phyloP scores from a whole-genome alignment of 2,329 filamentous ascomycete genomes.

The Tolypocladium tropicale region DNA sequence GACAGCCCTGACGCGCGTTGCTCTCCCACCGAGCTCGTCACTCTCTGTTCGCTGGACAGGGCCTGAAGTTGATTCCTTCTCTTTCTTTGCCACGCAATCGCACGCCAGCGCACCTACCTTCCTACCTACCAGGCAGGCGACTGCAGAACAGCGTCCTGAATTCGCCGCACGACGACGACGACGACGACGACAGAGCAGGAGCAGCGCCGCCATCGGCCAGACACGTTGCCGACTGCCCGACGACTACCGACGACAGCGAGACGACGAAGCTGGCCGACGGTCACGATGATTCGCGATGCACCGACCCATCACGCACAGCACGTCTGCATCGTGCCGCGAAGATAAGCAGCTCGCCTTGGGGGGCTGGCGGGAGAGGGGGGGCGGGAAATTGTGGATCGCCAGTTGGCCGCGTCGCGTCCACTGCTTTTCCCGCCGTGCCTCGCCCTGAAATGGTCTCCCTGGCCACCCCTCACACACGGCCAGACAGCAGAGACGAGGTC shows the following conservation, averaged over 20 bases:
- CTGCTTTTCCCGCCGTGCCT: slow-evolving; percentile 5
- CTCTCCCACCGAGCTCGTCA: neutral
- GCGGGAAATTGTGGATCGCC: slow-evolving; percentile 9
- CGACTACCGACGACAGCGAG: neutral
- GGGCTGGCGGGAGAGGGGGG: slow-evolving; percentile 4
- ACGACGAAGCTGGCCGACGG: neutral
- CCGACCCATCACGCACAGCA: neutral
- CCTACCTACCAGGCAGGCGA: too few relatives aligned
- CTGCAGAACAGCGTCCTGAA: neutral
- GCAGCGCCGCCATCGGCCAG: neutral
- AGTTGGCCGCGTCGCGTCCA: slow-evolving; percentile 12
- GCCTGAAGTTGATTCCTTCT: neutral
- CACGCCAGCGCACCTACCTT: neutral
- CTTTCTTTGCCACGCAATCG: neutral
- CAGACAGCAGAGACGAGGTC: slow-evolving; percentile 5
- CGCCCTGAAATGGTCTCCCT: slow-evolving; percentile 13
- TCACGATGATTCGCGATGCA: neutral
- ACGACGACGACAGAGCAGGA: neutral
- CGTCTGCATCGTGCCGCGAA: slow-evolving; percentile 2
- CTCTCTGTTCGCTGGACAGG: neutral
- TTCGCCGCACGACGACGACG: neutral
- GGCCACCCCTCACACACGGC: slow-evolving; percentile 10
- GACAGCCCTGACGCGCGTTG: slow-evolving; percentile 6
- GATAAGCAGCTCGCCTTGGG: slow-evolving; percentile 3
- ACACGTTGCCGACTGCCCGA: neutral